Conservation (phyloP, 768 basidiomycete species). For the Pisolithus tinctorius region DNA sequence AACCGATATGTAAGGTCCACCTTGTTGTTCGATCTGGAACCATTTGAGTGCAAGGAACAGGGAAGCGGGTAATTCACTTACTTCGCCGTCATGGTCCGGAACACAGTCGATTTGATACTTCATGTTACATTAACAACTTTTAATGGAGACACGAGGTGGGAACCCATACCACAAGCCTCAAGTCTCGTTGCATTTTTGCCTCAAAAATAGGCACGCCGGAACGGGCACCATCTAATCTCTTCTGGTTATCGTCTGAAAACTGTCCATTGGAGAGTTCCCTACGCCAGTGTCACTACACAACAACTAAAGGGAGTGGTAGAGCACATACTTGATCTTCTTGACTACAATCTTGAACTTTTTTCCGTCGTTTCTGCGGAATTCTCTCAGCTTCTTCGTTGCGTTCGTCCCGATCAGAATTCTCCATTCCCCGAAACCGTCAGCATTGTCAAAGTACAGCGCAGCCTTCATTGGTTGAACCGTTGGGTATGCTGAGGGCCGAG, state of each 20-base stretch:
- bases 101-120: conserved; percentile 48
- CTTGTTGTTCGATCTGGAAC: conserved; percentile 34
- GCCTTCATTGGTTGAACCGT: conserved; percentile 53
- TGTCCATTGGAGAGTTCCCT: conserved; percentile 67
- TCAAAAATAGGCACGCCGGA: conserved; percentile 55
- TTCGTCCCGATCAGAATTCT: conserved; percentile 46
- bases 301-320: background rate
- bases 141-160: background rate
- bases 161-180: conserved; percentile 41
- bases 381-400: conserved; percentile 44
- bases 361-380: conserved; percentile 36
- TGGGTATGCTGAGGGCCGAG: conserved; percentile 30
- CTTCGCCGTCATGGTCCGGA: conserved; percentile 29
- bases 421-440: conserved; percentile 61
- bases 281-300: background rate
- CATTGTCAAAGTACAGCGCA: conserved; percentile 52
- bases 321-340: conserved; percentile 60
- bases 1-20: conserved; percentile 12
- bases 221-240: conserved; percentile 40
- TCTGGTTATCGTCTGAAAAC: conserved; percentile 66
- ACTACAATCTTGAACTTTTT: conserved; percentile 47
- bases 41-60: background rate
- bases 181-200: conserved; percentile 56
- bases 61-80: conserved; percentile 8
- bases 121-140: background rate